Percentiles rank a stretch among this genome's conserved stretches.
Evolutionary conservation across 2,329 filamentous ascomycete genomes (phyloP).

Genomic region (Rachicladosporium sp.): DNA sequence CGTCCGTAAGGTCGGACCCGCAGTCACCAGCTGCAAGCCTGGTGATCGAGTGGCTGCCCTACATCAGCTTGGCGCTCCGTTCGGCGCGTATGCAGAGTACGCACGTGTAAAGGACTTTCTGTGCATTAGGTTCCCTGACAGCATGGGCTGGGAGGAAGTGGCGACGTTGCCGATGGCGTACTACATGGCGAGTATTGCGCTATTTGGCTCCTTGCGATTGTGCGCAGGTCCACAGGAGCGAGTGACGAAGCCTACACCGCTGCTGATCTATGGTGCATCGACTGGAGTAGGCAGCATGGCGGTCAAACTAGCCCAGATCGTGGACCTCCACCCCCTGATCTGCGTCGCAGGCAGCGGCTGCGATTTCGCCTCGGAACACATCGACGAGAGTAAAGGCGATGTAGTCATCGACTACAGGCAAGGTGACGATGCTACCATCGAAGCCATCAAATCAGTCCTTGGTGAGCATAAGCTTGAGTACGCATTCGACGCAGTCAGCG

Average conservation of each 20-base stretch:
- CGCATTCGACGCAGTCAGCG: constrained; percentile 22
- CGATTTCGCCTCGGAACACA: constrained; percentile 38
- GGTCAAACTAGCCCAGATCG: constrained; percentile 40
- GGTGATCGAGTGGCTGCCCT: constrained; percentile 47
- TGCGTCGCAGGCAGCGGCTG: constrained; percentile 43
- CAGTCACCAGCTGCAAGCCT: constrained; percentile 44
- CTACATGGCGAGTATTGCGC: no score
- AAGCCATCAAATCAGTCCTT: constrained; percentile 18
- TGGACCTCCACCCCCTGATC: constrained; percentile 50
- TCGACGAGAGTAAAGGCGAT: constrained; percentile 44
- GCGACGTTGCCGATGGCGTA: no score
- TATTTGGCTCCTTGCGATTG: no score
- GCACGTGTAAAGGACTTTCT: constrained; percentile 35
- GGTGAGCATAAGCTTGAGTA: constrained; percentile 17
- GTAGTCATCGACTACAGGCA: constrained; percentile 47
- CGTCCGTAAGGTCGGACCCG: constrained; percentile 41
- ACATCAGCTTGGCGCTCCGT: constrained; percentile 35
- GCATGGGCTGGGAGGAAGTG: no score
- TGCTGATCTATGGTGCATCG: constrained; percentile 39
- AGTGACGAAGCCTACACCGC: constrained; percentile 13
- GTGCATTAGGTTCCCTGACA: no score
- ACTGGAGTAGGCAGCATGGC: constrained; percentile 47
- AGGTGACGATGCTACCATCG: constrained; percentile 19
- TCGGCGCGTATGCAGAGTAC: constrained; percentile 49
- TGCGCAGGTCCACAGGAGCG: no score